A percentile compares a stretch with the other conserved stretches of the same genome.
Evolutionary conservation across 2,329 filamentous ascomycete genomes (phyloP).

Genomic region (Dothidotthia symphoricarpi): DNA sequence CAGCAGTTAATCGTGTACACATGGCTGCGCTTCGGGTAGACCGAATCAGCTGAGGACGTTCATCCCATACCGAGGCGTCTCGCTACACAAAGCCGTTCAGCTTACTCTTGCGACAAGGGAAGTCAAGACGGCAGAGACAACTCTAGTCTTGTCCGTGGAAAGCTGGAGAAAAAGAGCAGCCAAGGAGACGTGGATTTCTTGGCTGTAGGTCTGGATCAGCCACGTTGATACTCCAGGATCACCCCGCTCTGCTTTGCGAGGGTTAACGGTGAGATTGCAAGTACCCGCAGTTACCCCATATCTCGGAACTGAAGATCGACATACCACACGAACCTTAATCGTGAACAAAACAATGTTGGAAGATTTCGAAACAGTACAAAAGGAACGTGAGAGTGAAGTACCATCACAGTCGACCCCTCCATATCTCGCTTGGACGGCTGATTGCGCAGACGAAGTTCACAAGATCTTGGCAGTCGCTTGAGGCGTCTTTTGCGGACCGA

Average conservation of each 20-base stretch:
- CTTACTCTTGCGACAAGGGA: slow-evolving; percentile 4
- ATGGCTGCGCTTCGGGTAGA: background rate
- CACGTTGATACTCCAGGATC: slow-evolving; percentile 27
- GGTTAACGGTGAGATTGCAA: slow-evolving; percentile 7
- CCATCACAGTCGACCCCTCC: background rate
- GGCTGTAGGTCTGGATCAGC: slow-evolving; percentile 36
- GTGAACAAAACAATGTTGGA: background rate
- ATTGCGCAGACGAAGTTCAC: slow-evolving; percentile 10
- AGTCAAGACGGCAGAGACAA: slow-evolving; percentile 2
- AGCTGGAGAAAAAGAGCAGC: slow-evolving; percentile 16
- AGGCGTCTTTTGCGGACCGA: slow-evolving; percentile 17
- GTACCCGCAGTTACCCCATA: background rate
- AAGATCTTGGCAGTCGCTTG: slow-evolving; percentile 18
- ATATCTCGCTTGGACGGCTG: slow-evolving; percentile 10
- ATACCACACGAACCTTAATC: background rate
- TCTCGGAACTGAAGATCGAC: background rate
- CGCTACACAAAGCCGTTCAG: background rate
- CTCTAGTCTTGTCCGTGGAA: slow-evolving; percentile 4
- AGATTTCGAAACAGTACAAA: background rate
- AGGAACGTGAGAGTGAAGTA: background rate
- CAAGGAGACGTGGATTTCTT: slow-evolving; percentile 29
- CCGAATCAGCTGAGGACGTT: background rate
- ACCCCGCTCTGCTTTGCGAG: slow-evolving; percentile 14
- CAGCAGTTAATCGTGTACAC: background rate
- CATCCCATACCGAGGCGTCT: too few relatives aligned